phyloP scores from a whole-genome alignment of 768 basidiomycete species.

The Agaricus subrufescens region DNA sequence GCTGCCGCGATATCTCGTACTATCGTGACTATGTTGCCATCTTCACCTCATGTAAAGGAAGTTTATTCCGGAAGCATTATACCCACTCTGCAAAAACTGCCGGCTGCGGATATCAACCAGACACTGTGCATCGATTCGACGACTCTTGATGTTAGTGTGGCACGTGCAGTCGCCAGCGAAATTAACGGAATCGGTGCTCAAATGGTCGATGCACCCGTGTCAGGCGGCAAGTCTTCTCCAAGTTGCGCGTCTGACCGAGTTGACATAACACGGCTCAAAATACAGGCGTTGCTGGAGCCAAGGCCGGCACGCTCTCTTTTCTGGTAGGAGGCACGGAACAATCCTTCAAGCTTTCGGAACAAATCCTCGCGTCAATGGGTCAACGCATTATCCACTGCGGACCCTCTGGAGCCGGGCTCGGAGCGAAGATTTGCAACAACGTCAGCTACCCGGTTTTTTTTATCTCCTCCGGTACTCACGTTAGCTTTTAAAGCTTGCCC shows the following conservation, averaged over 20 bases:
- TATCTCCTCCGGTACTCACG: conserved; percentile 12
- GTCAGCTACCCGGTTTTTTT: conserved; percentile 32
- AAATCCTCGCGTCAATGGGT: conserved; percentile 72
- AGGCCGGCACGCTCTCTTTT: conserved; percentile 85
- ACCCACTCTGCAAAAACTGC: conserved; percentile 51
- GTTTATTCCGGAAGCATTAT: conserved; percentile 75
- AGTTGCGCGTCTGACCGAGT: background rate
- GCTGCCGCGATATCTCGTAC: conserved; percentile 59
- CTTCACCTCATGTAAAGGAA: conserved; percentile 77
- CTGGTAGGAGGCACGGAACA: conserved; percentile 76
- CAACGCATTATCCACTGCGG: conserved; percentile 81
- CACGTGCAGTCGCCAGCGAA: conserved; percentile 56
- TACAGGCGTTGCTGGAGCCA: conserved; percentile 79
- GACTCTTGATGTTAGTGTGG: conserved; percentile 77
- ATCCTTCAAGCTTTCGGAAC: conserved; percentile 52
- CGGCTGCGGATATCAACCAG: conserved; percentile 25
- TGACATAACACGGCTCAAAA: background rate
- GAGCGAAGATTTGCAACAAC: conserved; percentile 91
- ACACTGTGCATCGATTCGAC: conserved; percentile 88
- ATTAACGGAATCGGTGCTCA: conserved; percentile 52
- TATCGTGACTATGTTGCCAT: conserved; percentile 89
- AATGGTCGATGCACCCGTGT: conserved; percentile 94
- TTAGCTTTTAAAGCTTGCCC: conserved; percentile 40
- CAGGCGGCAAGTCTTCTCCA: conserved; percentile 60
- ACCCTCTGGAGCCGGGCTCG: conserved; percentile 73